Evolutionary conservation across 129 eudicot species (phyloP).

Genomic region (Glebionis coronaria): DNA sequence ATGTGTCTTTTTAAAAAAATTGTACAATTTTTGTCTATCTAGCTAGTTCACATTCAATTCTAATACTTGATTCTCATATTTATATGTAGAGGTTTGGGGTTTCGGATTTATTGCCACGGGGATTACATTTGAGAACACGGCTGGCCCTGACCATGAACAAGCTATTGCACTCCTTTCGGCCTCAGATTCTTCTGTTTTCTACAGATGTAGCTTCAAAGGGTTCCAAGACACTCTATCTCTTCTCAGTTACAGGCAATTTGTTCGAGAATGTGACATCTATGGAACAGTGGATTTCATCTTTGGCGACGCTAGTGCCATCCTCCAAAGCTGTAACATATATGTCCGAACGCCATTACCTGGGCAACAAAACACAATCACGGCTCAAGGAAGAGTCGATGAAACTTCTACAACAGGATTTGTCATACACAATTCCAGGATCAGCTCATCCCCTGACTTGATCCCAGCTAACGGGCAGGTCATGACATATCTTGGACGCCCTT

Average conservation of each 20-base stretch:
- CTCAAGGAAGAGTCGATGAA: constrained; percentile 39
- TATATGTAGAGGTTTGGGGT: constrained; percentile 36
- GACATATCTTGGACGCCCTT: constrained; percentile 46
- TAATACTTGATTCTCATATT: not conserved
- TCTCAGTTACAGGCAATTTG: constrained; percentile 32
- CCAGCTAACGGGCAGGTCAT: not conserved
- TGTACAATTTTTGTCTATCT: not conserved
- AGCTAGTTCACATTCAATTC: not conserved
- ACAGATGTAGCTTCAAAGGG: constrained; percentile 54
- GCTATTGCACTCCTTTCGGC: constrained; percentile 39
- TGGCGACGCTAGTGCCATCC: constrained; percentile 40
- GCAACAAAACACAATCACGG: constrained; percentile 34
- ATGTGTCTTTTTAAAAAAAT: not conserved
- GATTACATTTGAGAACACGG: constrained; percentile 46
- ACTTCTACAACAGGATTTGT: constrained; percentile 34
- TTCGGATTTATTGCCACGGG: constrained; percentile 34
- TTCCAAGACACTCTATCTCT: constrained; percentile 46
- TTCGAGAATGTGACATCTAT: constrained; percentile 45
- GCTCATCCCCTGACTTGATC: constrained; percentile 22
- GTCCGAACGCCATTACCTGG: constrained; percentile 27
- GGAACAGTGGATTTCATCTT: constrained; percentile 50
- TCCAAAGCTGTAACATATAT: constrained; percentile 47
- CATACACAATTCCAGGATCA: constrained; percentile 33
- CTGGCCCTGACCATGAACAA: constrained; percentile 36
- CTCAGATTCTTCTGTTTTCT: constrained; percentile 34